Conservation (phyloP, 2,329 filamentous ascomycete genomes). For the Ceratocystis cacaofunesta region DNA sequence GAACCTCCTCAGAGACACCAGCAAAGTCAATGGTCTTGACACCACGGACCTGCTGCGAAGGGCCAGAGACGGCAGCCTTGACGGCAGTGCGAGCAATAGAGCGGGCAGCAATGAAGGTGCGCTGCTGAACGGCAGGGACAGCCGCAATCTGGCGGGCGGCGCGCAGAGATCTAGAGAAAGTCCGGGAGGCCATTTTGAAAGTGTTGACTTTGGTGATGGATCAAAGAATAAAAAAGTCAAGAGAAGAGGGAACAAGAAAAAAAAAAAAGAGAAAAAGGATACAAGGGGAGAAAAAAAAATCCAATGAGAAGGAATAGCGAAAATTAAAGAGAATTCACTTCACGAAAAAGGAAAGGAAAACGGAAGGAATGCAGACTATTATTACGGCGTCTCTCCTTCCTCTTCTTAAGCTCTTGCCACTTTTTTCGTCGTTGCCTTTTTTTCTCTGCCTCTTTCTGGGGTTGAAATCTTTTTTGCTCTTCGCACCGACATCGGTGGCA, state of each 20-base stretch:
- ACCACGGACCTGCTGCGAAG: slow-evolving; percentile 62
- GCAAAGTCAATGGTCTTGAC: slow-evolving; percentile 99
- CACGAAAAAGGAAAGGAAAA: slow-evolving; percentile 5
- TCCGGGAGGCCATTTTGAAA: slow-evolving; percentile 58
- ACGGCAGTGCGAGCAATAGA: slow-evolving; percentile 40
- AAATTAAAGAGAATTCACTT: slow-evolving; percentile 7
- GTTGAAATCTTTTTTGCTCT: slow-evolving; percentile 2
- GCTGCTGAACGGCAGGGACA: slow-evolving; percentile 41
- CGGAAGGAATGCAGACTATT: not conserved
- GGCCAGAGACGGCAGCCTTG: slow-evolving; percentile 35
- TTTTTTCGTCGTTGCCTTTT: slow-evolving; percentile 7
- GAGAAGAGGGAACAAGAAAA: slow-evolving; percentile 9
- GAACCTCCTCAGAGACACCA: slow-evolving; percentile 85
- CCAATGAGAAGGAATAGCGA: slow-evolving; percentile 6
- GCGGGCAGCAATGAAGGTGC: slow-evolving; percentile 47
- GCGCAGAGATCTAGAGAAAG: slow-evolving; percentile 53
- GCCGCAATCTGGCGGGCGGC: slow-evolving; percentile 48
- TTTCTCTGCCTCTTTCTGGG: slow-evolving; percentile 12
- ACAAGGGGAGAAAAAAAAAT: slow-evolving; percentile 11
- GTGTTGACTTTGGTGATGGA: slow-evolving; percentile 20
- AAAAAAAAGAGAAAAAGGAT: slow-evolving; percentile 9
- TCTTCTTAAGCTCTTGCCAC: slow-evolving; percentile 2
- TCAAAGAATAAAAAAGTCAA: slow-evolving; percentile 6
- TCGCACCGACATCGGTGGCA: slow-evolving; percentile 16
- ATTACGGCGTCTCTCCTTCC: not conserved